Evolutionary conservation across 2,329 filamentous ascomycete species (phyloP), one percentile per base, ranked within the genome.

Genomic region (Sclerotinia borealis): DNA sequence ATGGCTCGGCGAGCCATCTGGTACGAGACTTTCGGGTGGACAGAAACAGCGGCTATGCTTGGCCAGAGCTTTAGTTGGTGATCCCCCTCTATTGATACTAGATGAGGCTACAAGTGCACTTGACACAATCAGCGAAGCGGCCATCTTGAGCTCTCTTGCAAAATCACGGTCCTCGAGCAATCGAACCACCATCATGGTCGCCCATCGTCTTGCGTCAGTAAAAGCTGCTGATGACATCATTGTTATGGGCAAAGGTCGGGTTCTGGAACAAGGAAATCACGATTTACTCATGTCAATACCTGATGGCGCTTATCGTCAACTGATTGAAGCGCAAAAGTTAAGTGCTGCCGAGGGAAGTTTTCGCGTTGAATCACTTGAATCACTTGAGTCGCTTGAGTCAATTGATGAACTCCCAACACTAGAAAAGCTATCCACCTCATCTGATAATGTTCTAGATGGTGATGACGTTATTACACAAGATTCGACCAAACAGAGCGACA

Each of bases 81-180:
- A 86, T 51, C 84, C 84, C 2, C 77, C 77, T 56, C 81, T 88
- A 10, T 75, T 87, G 3, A 77, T 88, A 13, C 76, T 87, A 2
- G 85, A 88, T 50, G 85, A 88, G 70, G 84, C 85, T 2, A 88
- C 85, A 2, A 80, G 83, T 1, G 80, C 85, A 2, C 75, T 88
- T 0, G 85, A 88, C 70, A 84, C 83, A 17, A 78, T 78, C 2
- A 84, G 80, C 52, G 85, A 87, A 69, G 77, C 76, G 50, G 77
- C 79, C 5, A 85, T 87, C 49, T 81, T 85, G 68, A 70, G 64
- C 70, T 73, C 74, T 0, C 67, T 78, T 19, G 71, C 73, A 13
- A 70, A 71, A 22, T 66, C 71, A 39, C 58, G 68, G 51, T 70
- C 69, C 6, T 67, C 72, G 27, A 69, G 68, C 15, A 70, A 72